Evolutionary conservation across 2,329 filamentous ascomycete species (phyloP), one percentile per base, ranked within the genome.

Genomic region (Tolypocladium nubicola): DNA sequence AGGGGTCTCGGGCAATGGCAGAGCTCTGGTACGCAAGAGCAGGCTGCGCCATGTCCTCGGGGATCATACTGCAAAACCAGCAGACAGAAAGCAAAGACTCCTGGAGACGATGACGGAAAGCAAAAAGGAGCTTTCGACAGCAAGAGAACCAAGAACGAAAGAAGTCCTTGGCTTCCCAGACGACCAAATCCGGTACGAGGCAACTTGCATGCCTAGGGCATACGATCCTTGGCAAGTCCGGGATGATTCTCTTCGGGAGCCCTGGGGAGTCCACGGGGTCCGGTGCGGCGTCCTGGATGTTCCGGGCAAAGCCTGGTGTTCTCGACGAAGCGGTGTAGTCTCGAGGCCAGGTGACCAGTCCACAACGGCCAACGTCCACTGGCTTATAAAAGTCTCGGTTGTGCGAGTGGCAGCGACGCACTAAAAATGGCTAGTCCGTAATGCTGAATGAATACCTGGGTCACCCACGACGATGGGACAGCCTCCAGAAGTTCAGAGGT

Each of bases 11-110:
- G 60, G 76, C 70, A 68, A 74, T 73, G 65, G 71, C 70, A 62
- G 77, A 66, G 61, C 69, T 71, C 66, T 73, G 75, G 69, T 79
- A 80, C 61, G 73, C 70, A 72, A 76, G 72, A 56, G 78, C 75
- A 65, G 75, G 72, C 62, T 77, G 75, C 50, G 75, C 71, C 76
- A 78, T 76, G 61, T 73, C 69, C 66, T 69, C 67, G 59, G 68
- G 67, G 65, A 69, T 70, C 70, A 72, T 71, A 64, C 64, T 68
- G 65, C 58, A 50, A 35, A 35, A 19, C 21, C 16, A 52, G 38
- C 26, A 33, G 47, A 23, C 23, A 14, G 11, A 43, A 10, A 57
- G 47, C 49, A 41, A 53, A 21, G 52, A 10, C n/a, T 33, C 6
- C n/a, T 16, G 45, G 21, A 26, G 52, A 55, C 21, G 11, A 50